Base-by-base conservation (phyloP, 495 filamentous ascomycete species). In the Emericellopsis terricola region DNA sequence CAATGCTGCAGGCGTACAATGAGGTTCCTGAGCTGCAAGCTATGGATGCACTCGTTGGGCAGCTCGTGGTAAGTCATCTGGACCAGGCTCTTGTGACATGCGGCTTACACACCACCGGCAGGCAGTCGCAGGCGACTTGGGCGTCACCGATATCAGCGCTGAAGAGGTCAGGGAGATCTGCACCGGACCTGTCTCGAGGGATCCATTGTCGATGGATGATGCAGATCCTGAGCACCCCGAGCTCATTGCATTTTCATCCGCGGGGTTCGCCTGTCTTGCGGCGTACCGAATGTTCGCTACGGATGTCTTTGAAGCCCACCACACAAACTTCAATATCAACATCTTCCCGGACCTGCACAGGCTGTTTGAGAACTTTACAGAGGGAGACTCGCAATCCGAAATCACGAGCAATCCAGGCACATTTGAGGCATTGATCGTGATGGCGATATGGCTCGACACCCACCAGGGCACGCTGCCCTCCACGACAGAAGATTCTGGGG, bases 101-200 rank as follows among this genome's bases (percentile, higher is more conserved):
- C 7, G 4, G 15, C 11, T 8, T 21, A 14, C n/a, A n/a, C n/a
- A n/a, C n/a, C n/a, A n/a, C n/a, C n/a, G n/a, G 15, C 34, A 81
- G 76, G 76, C 80, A 27, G 57, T 91, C 15, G 72, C 78, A 14
- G 66, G 69, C 31, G 83, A 92, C 48, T 61, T 83, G 16, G 71
- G 69, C 3, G 27, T 70, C 44, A 2, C 51, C 56, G 20, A 52
- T 43, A 33, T 38, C 42, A 19, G 37, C 37, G 10, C 11, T 39
- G 8, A 53, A 60, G 29, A 38, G 23, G 23, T 59, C 11, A 39
- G 45, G 24, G 40, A 49, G 15, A 26, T 56, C n/a, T 43, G 39
- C 21, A 37, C 50, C 10, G 53, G 49, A 2, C 45, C 49, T 3
- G 36, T 49, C 20, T 34, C 49, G 29, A 50, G 40, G 13, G 41